Base-by-base conservation (phyloP, 495 filamentous ascomycete species). In the Penicillium atrosanguineum region DNA sequence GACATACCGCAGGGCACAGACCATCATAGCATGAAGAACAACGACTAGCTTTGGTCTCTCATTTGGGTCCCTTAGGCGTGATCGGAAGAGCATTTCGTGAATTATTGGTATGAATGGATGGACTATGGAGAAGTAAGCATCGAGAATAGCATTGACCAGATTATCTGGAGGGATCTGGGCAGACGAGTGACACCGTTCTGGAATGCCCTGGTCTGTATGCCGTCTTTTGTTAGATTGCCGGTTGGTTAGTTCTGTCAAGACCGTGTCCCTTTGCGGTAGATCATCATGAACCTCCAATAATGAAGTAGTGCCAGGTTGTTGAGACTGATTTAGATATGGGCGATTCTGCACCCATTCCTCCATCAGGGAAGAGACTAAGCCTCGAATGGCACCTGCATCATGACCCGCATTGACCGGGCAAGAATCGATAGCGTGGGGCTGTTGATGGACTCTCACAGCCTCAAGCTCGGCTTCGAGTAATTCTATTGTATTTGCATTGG, bases 71-170 rank as follows among this genome's bases (percentile, higher is more conserved):
- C 46, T 38, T 38, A 70, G 41, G 19, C 59, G 47, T 23, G 41
- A 48, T 1, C 57, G 57, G 48, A 73, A 71, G 19, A 59, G 53
- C 21, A 59, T 65, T 26, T 67, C 63, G 38, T 73, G 68, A 12
- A 73, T 31, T 14, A 73, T 67, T 20, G 70, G 70, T 28, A 73
- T 70, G 64, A 69, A 73, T 19, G 62, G 70, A 52, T 73, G 70
- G 2, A 68, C 56, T 1, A 58, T 45, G 3, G 48, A 48, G 55
- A 71, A 73, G 50, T 71, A 66, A 9, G 56, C 52, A 49, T 66
- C 59, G 15, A 70, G 52, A 8, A 63, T 56, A 36, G 59, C 56
- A 23, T 68, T 51, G 9, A 70, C 43, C 9, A 69, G 38, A 21
- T 57, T 41, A 9, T 53, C 28, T 15, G 65, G 56, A 7, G 63